phyloP scores from a whole-genome alignment of 73 alveolate genomes.

The Blepharisma stoltei region DNA sequence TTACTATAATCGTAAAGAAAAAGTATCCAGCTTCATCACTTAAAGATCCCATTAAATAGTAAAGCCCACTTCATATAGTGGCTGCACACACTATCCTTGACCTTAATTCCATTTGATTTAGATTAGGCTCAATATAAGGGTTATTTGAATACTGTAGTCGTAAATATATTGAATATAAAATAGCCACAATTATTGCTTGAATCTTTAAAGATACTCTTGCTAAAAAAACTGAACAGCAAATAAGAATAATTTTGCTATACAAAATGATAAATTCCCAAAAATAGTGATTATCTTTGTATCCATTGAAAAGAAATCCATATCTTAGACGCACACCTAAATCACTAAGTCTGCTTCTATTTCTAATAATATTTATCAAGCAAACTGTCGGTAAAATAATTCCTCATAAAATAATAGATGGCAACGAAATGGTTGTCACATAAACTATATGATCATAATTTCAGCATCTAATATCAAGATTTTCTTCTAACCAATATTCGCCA shows the following conservation, averaged over 20 bases:
- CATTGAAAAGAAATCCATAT: slow-evolving; percentile 64
- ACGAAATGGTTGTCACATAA: slow-evolving; percentile 28
- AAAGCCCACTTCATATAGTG: slow-evolving; percentile 61
- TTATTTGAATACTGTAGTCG: not conserved
- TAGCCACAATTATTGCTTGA: not conserved
- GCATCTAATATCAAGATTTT: slow-evolving; percentile 48
- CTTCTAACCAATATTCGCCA: slow-evolving; percentile 33
- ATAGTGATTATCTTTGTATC: slow-evolving; percentile 45
- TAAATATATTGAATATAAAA: not conserved
- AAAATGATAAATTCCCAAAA: slow-evolving; percentile 63
- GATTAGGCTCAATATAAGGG: not conserved
- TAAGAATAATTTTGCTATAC: slow-evolving; percentile 50
- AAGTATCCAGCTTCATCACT: not conserved
- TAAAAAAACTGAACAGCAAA: slow-evolving; percentile 42
- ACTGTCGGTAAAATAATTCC: not conserved
- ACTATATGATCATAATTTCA: slow-evolving; percentile 30
- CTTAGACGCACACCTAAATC: slow-evolving; percentile 20
- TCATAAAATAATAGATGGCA: slow-evolving; percentile 51
- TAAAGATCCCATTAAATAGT: slow-evolving; percentile 18
- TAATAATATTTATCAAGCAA: not conserved
- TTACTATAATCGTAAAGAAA: not conserved
- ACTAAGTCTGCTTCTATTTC: not conserved
- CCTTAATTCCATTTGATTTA: not conserved
- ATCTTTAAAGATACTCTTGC: not conserved
- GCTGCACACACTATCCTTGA: slow-evolving; percentile 6